Evolutionary conservation across 2,329 filamentous ascomycete genomes (phyloP), one percentile per base, ranked within the genome.

Genomic region (Apiospora arundinis): DNA sequence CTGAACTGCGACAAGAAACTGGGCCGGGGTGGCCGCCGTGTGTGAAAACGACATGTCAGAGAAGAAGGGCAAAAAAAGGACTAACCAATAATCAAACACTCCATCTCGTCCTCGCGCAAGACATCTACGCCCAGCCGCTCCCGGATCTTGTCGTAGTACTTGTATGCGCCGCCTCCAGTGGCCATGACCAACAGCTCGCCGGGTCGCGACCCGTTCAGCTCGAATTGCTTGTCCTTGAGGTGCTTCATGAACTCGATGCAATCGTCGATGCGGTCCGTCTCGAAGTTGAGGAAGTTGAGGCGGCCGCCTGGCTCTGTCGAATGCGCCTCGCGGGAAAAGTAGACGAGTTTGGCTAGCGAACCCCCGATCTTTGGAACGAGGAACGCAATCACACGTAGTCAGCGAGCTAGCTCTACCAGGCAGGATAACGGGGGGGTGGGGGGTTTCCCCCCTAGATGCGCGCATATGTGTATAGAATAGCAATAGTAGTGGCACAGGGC

Each of bases 101-200:
- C 95, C 96, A 99, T 99, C 84, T 99, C 96, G 78, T 99, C 96
- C 82, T 98, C 96, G 60, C 95, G 88, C 77, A 95, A 86, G 25
- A 99, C 95, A 79, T 98, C 93, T 1, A 97, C 93, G 18, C 93
- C 93, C 68, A 99, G 85, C 5, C 92, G 91, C 73, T 95, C 90
- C 79, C 91, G 92, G 76, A 99, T 94, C 81, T 91, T 92, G 81
- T 98, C 95, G 81, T 98, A 98, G 83, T 93, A 99, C 82, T 98
- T 98, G 87, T 93, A 98, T 6, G 96, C 95, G 25, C 96, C 96
- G 40, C 96, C 96, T 7, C 96, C 96, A 0, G 96, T 99, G 2
- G 96, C 96, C 91, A 98, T 97, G 74, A 99, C 92, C 78, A 92
- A 96, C 63, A 99, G 83, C 76, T 94, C 93, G 67, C 89, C 88